These are phyloP conservation scores for Haberlea rhodopensis DNA, from an alignment of 257 asterid genomes.

Conservation along the genomic window DNA sequence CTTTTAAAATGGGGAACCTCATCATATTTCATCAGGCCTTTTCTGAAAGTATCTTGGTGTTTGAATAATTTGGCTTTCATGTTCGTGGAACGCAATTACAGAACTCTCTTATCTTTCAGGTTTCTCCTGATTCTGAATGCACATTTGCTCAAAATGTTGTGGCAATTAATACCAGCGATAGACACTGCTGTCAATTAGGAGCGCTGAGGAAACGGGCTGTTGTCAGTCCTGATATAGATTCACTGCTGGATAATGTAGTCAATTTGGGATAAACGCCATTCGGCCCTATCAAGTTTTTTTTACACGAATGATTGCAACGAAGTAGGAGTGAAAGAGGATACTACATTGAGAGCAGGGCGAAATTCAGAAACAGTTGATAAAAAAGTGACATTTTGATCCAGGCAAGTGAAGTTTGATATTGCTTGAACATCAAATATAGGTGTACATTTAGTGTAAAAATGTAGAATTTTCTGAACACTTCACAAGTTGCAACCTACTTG, in stretches of 20 bases:
- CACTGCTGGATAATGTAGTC: conserved; percentile 28
- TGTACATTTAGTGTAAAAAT: conserved; percentile 1
- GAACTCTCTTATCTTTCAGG: conserved; percentile 41
- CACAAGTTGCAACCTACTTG: not conserved
- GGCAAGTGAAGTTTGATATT: not conserved
- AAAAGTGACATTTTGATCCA: not conserved
- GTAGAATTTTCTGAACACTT: not conserved
- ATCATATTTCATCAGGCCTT: not conserved
- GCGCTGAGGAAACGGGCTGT: conserved; percentile 39
- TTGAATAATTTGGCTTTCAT: not conserved
- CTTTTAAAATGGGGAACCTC: not conserved
- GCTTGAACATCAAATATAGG: conserved; percentile 7
- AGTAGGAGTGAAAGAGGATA: not conserved
- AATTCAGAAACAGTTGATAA: not conserved
- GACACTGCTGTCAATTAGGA: conserved; percentile 47
- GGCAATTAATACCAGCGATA: conserved; percentile 39
- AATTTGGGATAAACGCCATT: conserved; percentile 23
- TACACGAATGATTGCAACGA: conserved; percentile 4
- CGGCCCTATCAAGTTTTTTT: not conserved
- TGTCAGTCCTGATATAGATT: conserved; percentile 55
- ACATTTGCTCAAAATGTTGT: conserved; percentile 39
- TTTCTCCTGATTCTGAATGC: conserved; percentile 46
- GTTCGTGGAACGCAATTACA: not conserved
- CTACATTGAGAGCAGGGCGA: not conserved
- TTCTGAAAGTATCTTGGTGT: not conserved